Evolutionary conservation across 2,329 filamentous ascomycete genomes (phyloP).

Genomic region (Teratosphaeria zuluensis): DNA sequence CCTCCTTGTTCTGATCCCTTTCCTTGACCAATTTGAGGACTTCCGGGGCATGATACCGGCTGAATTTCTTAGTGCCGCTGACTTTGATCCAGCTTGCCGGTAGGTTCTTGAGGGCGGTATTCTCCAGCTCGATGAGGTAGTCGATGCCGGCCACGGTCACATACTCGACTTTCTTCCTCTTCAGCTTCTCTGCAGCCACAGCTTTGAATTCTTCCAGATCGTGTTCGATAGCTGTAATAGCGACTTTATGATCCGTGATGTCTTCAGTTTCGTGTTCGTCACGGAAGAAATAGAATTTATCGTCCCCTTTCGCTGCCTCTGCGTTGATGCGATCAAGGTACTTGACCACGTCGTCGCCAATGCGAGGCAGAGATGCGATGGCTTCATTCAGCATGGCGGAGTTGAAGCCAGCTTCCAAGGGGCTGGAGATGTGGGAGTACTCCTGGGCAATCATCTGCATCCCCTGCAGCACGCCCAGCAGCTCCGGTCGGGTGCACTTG

Average conservation of each 20-base stretch:
- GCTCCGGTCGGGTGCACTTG: constrained; percentile 82
- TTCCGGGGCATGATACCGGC: constrained; percentile 88
- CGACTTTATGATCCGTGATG: constrained; percentile 82
- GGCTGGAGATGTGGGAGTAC: constrained; percentile 57
- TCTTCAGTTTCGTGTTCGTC: constrained; percentile 80
- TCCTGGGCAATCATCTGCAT: constrained; percentile 72
- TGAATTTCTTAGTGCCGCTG: constrained; percentile 83
- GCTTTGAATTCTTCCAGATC: constrained; percentile 70
- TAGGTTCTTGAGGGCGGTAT: constrained; percentile 71
- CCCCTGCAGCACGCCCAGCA: constrained; percentile 74
- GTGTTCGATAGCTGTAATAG: constrained; percentile 84
- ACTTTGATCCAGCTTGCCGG: constrained; percentile 94
- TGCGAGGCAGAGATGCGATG: constrained; percentile 65
- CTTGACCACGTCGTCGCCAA: constrained; percentile 59
- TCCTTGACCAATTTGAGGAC: constrained; percentile 74
- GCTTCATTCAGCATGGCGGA: constrained; percentile 62
- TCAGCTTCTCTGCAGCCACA: constrained; percentile 61
- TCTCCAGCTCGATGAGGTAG: constrained; percentile 86
- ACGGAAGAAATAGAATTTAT: constrained; percentile 90
- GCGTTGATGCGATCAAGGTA: constrained; percentile 81
- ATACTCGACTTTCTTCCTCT: constrained; percentile 62
- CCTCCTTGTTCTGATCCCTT: constrained; percentile 89
- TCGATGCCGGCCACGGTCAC: constrained; percentile 83
- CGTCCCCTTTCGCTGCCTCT: constrained; percentile 70
- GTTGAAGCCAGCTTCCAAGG: constrained; percentile 60